phyloP scores from a whole-genome alignment of 2,329 filamentous ascomycete genomes.

The Apiospora malaysiana region DNA sequence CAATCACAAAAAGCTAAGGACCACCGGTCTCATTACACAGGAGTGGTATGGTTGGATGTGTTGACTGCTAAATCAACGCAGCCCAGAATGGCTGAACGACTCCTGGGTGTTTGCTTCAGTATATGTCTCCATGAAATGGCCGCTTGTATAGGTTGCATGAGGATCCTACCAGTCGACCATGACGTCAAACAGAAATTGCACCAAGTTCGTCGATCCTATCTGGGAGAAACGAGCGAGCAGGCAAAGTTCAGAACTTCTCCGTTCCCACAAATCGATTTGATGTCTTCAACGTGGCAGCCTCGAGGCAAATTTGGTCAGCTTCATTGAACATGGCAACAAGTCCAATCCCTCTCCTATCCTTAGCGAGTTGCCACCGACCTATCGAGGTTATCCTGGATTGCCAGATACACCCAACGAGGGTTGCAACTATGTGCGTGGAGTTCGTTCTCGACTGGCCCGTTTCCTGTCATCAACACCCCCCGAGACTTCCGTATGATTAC shows the following conservation, averaged over 20 bases:
- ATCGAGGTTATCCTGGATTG: neutral
- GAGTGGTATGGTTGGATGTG: no score
- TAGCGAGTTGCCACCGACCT: neutral
- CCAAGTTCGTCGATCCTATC: neutral
- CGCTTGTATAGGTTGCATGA: no score
- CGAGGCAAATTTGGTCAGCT: neutral
- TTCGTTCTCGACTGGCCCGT: neutral
- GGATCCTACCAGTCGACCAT: no score
- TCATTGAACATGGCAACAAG: neutral
- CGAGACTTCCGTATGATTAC: neutral
- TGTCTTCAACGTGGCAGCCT: neutral
- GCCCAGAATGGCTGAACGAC: no score
- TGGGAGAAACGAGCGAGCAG: neutral
- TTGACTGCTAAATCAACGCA: no score
- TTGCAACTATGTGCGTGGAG: neutral
- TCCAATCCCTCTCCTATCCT: neutral
- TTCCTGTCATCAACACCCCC: neutral
- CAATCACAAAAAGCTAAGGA: neutral
- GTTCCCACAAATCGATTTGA: neutral
- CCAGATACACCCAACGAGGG: neutral
- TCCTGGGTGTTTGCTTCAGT: no score
- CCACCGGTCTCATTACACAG: no score
- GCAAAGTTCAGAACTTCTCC: neutral
- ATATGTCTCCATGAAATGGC: no score
- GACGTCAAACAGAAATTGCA: no score